Percentiles rank a stretch among this genome's conserved stretches.
phyloP scores from a whole-genome alignment of 2,329 filamentous ascomycete genomes.

The Hirsutella minnesotensis region DNA sequence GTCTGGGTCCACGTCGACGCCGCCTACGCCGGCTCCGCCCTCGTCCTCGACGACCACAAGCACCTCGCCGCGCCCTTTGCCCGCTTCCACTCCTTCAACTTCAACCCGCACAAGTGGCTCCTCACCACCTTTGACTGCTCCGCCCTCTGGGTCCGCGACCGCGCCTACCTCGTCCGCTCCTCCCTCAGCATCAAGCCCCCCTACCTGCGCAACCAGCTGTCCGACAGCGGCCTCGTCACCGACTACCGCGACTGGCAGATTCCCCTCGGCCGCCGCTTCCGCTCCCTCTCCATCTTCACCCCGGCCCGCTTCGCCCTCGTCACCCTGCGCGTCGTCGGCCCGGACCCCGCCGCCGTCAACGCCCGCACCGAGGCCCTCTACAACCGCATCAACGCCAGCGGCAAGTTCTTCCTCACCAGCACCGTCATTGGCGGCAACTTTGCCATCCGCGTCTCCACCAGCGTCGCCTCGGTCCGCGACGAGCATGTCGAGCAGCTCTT shows the following conservation, averaged over 20 bases:
- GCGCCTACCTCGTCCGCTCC: constrained; percentile 58
- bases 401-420: constrained; percentile 74
- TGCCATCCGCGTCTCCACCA: constrained; percentile 72
- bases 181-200: constrained; percentile 68
- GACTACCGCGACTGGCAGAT: constrained; percentile 98
- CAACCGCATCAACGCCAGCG: constrained; percentile 58
- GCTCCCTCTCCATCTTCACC: constrained; percentile 62
- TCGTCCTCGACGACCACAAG: constrained; percentile 73
- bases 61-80: constrained; percentile 49
- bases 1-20: constrained; percentile 93
- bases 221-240: constrained; percentile 72
- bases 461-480: constrained; percentile 52
- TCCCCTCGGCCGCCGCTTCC: constrained; percentile 78
- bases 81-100: constrained; percentile 76
- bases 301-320: constrained; percentile 68
- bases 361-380: constrained; percentile 62
- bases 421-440: constrained; percentile 62
- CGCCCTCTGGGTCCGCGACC: constrained; percentile 66
- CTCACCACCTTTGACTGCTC: constrained; percentile 85
- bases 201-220: constrained; percentile 72
- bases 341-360: constrained; percentile 44
- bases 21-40: constrained; percentile 78
- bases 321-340: constrained; percentile 51
- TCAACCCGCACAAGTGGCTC: constrained; percentile 98
- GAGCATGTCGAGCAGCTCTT: constrained; percentile 66